Conservation (phyloP, 2,329 filamentous ascomycete genomes). For the Arthrobotrys pseudoclavata region DNA sequence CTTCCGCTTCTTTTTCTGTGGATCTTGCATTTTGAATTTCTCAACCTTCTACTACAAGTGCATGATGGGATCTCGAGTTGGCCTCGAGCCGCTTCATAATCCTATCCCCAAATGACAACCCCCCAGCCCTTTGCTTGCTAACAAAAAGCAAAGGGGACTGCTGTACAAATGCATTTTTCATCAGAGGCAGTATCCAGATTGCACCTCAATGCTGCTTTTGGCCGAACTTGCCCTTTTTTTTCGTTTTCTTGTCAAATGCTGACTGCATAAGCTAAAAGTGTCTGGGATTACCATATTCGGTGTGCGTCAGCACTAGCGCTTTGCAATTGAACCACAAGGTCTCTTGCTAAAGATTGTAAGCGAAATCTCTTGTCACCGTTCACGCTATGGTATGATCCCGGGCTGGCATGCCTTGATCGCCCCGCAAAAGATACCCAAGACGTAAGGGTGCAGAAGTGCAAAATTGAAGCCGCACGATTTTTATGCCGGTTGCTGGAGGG, state of each 20-base stretch:
- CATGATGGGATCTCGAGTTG: slow-evolving; percentile 13
- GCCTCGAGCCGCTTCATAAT: slow-evolving; percentile 16
- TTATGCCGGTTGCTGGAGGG: slow-evolving; percentile 14
- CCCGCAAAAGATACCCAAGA: slow-evolving; percentile 40
- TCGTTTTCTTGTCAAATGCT: slow-evolving; percentile 57
- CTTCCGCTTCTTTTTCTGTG: slow-evolving; percentile 27
- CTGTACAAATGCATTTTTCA: slow-evolving; percentile 22
- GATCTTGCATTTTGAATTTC: slow-evolving; percentile 51
- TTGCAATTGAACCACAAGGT: slow-evolving; percentile 42
- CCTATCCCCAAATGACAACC: slow-evolving; percentile 13
- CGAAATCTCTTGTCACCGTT: slow-evolving; percentile 31
- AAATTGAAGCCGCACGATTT: slow-evolving; percentile 24
- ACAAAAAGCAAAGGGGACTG: slow-evolving; percentile 23
- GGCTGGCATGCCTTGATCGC: slow-evolving; percentile 17
- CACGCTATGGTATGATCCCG: slow-evolving; percentile 39
- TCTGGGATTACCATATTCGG: slow-evolving; percentile 60
- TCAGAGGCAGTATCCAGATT: slow-evolving; percentile 28
- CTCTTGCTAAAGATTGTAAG: slow-evolving; percentile 34
- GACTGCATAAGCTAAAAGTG: slow-evolving; percentile 59
- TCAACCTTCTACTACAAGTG: slow-evolving; percentile 35
- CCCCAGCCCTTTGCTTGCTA: slow-evolving; percentile 21
- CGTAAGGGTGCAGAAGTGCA: slow-evolving; percentile 29
- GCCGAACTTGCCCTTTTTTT: slow-evolving; percentile 24
- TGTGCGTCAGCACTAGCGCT: slow-evolving; percentile 60
- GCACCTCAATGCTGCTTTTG: slow-evolving; percentile 40